Evolutionary conservation across 306 rosid species (phyloP).

Genomic region (Sophora flavescens): DNA sequence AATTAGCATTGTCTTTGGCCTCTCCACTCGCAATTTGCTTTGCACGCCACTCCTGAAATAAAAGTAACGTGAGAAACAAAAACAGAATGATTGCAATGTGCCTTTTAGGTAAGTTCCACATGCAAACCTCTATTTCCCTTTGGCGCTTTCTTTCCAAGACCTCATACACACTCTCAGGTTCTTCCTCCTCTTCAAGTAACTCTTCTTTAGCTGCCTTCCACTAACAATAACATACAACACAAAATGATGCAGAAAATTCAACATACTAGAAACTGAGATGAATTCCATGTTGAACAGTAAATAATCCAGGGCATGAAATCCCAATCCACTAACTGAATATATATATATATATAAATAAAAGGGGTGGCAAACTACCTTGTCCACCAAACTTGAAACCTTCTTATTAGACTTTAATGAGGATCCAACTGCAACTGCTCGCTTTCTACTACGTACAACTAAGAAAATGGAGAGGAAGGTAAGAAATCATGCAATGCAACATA

Average conservation of each 20-base stretch:
- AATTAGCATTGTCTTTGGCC: conserved; percentile 94
- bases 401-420: conserved; percentile 90
- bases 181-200: conserved; percentile 91
- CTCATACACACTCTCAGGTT: conserved; percentile 78
- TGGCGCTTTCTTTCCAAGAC: conserved; percentile 85
- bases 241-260: conserved; percentile 18
- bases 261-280: conserved; percentile 30
- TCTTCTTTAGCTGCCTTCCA: conserved; percentile 99
- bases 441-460: conserved; percentile 70
- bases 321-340: background rate
- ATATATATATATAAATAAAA: no score
- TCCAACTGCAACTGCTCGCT: conserved; percentile 75
- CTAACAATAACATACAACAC: conserved; percentile 51
- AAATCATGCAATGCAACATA: conserved; percentile 1
- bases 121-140: conserved; percentile 87
- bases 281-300: conserved; percentile 3
- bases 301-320: background rate
- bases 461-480: conserved; percentile 40
- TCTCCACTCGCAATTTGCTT: conserved; percentile 94
- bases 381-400: conserved; percentile 89
- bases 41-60: conserved; percentile 79
- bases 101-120: background rate
- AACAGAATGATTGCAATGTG: conserved; percentile 5
- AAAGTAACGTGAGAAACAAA: conserved; percentile 50
- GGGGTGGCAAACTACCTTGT: conserved; percentile 64